Conservation (phyloP, 148 eudicot species). For the Camellia sinensis region DNA sequence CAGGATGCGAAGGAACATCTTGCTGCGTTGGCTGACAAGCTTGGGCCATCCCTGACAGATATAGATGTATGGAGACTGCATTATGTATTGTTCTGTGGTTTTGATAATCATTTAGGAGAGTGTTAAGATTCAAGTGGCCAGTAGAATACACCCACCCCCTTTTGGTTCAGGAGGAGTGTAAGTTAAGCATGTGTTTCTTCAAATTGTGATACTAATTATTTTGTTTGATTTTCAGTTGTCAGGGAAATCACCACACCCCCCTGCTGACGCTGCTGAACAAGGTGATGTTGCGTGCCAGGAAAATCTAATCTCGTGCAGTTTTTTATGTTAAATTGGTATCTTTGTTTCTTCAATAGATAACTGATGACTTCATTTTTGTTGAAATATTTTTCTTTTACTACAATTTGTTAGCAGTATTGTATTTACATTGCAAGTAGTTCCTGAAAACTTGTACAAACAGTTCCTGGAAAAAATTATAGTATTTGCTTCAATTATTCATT, state of each 20-base stretch:
- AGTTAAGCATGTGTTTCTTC: neutral
- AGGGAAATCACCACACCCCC: constrained; percentile 48
- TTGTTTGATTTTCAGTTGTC: constrained; percentile 61
- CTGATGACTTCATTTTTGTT: neutral
- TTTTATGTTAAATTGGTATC: constrained; percentile 18
- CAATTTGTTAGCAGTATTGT: neutral
- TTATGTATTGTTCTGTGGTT: constrained; percentile 6
- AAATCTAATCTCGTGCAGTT: constrained; percentile 22
- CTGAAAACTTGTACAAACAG: neutral
- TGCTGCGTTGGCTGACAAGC: constrained; percentile 87
- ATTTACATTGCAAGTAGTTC: neutral
- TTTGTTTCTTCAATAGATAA: constrained; percentile 10
- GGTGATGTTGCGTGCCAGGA: constrained; percentile 43
- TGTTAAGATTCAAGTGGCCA: neutral
- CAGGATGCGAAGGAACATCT: constrained; percentile 99
- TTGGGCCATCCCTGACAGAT: constrained; percentile 77
- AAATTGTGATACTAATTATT: constrained; percentile 22
- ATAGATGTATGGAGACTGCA: constrained; percentile 62
- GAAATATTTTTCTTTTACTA: neutral
- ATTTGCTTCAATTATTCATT: neutral
- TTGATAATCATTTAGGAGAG: neutral
- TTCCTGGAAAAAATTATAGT: neutral
- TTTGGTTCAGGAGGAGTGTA: neutral
- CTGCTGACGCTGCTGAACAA: constrained; percentile 72
- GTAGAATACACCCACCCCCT: neutral